Evolutionary conservation across 768 basidiomycete genomes (phyloP).

Genomic region (Mycena amicta): DNA sequence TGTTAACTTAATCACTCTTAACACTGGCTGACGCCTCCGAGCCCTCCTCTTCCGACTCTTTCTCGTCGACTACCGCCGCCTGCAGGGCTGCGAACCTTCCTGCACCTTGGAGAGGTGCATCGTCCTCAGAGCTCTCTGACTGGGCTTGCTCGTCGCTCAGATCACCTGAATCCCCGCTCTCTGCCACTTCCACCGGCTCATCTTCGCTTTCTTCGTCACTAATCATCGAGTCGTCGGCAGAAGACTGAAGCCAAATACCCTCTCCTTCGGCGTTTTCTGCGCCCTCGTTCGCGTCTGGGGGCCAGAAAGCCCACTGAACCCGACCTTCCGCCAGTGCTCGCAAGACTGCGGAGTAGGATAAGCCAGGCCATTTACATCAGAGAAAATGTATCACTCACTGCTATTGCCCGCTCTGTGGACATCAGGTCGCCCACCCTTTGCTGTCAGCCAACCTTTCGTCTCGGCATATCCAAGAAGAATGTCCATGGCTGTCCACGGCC

Average conservation of each 20-base stretch:
- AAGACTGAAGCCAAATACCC: constrained; percentile 64
- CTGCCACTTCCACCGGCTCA: constrained; percentile 30
- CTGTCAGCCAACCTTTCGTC: constrained; percentile 83
- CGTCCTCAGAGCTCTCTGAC: not conserved
- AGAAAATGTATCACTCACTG: constrained; percentile 50
- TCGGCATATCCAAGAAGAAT: constrained; percentile 78
- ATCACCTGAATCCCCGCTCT: constrained; percentile 21
- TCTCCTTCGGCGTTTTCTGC: constrained; percentile 31
- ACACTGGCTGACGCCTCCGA: no score
- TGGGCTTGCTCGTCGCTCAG: not conserved
- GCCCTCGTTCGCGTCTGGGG: constrained; percentile 48
- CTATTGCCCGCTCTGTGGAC: constrained; percentile 87
- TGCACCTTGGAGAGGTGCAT: not conserved
- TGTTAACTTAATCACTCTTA: constrained; percentile 4
- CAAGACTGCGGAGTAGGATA: constrained; percentile 54
- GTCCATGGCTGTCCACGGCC: constrained; percentile 83
- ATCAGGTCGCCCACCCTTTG: constrained; percentile 89
- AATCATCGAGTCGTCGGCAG: constrained; percentile 35
- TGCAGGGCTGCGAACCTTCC: not conserved
- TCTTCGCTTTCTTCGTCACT: constrained; percentile 35
- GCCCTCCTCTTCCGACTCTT: constrained; percentile 28
- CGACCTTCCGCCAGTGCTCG: constrained; percentile 81
- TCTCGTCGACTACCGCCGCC: constrained; percentile 15
- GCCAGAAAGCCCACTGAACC: constrained; percentile 87
- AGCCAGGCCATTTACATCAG: not conserved